Conservation (phyloP, 805 yeast species). For the Millerozyma miso region DNA sequence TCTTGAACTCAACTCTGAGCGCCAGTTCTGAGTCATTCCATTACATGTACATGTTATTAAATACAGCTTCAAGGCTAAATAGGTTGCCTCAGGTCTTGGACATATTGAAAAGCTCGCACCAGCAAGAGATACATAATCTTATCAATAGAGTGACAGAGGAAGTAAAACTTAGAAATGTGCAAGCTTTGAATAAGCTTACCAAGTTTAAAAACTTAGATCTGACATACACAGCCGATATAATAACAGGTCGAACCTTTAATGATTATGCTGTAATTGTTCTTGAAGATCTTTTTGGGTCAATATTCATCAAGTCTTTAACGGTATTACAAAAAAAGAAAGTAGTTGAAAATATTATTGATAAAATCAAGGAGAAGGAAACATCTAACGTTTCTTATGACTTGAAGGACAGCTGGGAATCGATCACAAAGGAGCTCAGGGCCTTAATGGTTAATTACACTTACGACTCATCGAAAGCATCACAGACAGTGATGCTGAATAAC, state of each 20-base stretch:
- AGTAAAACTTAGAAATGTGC: constrained; percentile 51
- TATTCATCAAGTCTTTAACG: constrained; percentile 60
- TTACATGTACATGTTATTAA: constrained; percentile 50
- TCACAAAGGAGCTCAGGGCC: constrained; percentile 29
- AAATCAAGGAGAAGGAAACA: constrained; percentile 14
- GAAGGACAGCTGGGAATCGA: constrained; percentile 24
- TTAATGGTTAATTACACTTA: constrained; percentile 32
- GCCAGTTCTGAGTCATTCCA: constrained; percentile 42
- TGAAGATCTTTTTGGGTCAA: constrained; percentile 64
- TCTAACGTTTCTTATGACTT: constrained; percentile 13
- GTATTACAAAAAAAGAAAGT: constrained; percentile 70
- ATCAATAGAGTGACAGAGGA: constrained; percentile 63
- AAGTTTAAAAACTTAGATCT: constrained; percentile 29
- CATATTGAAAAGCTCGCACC: constrained; percentile 49
- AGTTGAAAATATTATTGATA: constrained; percentile 51
- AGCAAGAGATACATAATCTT: constrained; percentile 60
- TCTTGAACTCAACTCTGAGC: constrained; percentile 26
- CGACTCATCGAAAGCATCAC: constrained; percentile 15
- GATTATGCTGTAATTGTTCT: constrained; percentile 54
- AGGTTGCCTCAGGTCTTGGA: constrained; percentile 56
- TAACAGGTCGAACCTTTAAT: constrained; percentile 29
- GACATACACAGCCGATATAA: constrained; percentile 13
- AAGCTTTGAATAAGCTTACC: constrained; percentile 22
- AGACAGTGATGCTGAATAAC: neutral
- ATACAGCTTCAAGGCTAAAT: constrained; percentile 56